phyloP scores from a whole-genome alignment of 148 eudicot species.

The Chenopodium berlandieri region DNA sequence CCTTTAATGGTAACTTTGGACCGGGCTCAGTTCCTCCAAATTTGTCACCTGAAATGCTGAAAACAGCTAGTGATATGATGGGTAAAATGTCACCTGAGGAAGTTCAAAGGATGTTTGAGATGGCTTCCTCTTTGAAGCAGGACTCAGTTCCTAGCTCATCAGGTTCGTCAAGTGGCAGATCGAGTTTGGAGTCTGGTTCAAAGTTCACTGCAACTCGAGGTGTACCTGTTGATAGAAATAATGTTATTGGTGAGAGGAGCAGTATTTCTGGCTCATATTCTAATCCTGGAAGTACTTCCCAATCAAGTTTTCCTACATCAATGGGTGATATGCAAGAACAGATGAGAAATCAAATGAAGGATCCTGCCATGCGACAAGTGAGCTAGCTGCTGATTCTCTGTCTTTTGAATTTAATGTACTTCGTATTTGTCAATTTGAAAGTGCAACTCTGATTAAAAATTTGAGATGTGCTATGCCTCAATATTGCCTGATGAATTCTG shows the following conservation, averaged over 20 bases:
- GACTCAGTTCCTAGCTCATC: constrained; percentile 42
- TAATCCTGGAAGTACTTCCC: constrained; percentile 50
- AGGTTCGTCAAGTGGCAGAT: constrained; percentile 38
- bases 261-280: constrained; percentile 35
- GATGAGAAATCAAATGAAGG: constrained; percentile 92
- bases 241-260: constrained; percentile 43
- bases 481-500: background rate
- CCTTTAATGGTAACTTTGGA: constrained; percentile 37
- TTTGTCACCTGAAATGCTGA: constrained; percentile 84
- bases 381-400: constrained; percentile 5
- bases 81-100: constrained; percentile 87
- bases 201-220: constrained; percentile 29
- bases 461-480: background rate
- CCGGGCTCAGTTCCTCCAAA: constrained; percentile 59
- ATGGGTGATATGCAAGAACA: constrained; percentile 81
- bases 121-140: constrained; percentile 70
- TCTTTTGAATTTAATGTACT: background rate
- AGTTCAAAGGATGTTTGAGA: constrained; percentile 76
- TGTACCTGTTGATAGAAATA: constrained; percentile 31
- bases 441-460: background rate
- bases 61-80: constrained; percentile 92
- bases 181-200: constrained; percentile 36
- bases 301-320: constrained; percentile 50
- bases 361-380: constrained; percentile 97
- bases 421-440: background rate